Evolutionary conservation across 2,329 filamentous ascomycete species (phyloP).

Genomic region (Claviceps monticola): DNA sequence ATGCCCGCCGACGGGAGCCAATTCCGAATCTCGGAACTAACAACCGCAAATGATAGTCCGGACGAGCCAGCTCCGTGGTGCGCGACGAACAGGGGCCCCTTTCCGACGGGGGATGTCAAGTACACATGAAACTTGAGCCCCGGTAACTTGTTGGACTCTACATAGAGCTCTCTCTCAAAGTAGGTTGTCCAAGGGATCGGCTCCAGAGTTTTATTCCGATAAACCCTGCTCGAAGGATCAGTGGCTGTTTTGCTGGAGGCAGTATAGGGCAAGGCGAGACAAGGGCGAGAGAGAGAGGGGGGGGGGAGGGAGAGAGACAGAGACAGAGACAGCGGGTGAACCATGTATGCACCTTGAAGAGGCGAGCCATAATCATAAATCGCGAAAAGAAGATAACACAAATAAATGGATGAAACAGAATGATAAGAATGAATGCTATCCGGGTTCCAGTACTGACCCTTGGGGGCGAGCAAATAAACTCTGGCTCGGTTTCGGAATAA

Average conservation of each 20-base stretch:
- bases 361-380: too few species aligned
- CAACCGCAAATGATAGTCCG: constrained; percentile 77
- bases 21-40: constrained; percentile 64
- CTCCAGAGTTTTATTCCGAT: constrained; percentile 41
- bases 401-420: background rate
- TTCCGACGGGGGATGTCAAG: constrained; percentile 62
- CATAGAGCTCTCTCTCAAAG: constrained; percentile 75
- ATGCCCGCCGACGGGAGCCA: constrained; percentile 68
- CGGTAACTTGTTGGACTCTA: constrained; percentile 35
- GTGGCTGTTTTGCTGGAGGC: constrained; percentile 6
- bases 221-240: constrained; percentile 22
- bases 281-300: background rate
- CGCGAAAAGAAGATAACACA: background rate
- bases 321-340: background rate
- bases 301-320: background rate
- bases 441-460: constrained; percentile 32
- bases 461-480: constrained; percentile 59
- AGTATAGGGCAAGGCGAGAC: background rate
- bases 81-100: constrained; percentile 75
- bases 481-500: constrained; percentile 63
- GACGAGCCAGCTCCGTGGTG: constrained; percentile 94
- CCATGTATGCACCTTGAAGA: background rate
- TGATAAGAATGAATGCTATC: background rate
- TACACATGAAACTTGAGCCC: constrained; percentile 69
- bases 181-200: constrained; percentile 77